phyloP scores from a whole-genome alignment of 257 asterid genomes.

The Solanum pennellii region DNA sequence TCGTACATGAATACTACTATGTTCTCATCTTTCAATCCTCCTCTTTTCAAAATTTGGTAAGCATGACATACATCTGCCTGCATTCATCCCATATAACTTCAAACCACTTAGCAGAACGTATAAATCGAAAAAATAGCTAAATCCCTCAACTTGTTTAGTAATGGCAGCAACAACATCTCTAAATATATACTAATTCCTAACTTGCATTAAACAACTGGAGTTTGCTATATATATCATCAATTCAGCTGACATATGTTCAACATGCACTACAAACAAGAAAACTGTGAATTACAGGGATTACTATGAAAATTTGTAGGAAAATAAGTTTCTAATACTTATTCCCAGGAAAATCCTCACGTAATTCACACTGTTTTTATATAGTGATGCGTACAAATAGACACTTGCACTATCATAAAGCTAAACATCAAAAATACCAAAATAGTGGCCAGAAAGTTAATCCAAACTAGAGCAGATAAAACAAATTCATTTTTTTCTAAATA shows the following conservation, averaged over 20 bases:
- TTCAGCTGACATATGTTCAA: neutral
- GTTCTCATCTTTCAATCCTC: slow-evolving; percentile 80
- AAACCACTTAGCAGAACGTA: neutral
- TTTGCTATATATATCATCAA: neutral
- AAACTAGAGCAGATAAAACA: neutral
- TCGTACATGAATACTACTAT: slow-evolving; percentile 89
- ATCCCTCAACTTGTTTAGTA: neutral
- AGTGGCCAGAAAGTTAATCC: neutral
- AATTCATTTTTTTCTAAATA: neutral
- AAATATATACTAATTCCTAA: neutral
- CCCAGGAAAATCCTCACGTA: too few species aligned
- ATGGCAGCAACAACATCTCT: neutral
- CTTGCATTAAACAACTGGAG: neutral
- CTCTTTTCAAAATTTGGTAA: slow-evolving; percentile 72
- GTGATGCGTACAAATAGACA: too few species aligned
- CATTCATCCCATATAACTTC: neutral
- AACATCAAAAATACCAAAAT: neutral
- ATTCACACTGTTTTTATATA: too few species aligned
- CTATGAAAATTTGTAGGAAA: too few species aligned
- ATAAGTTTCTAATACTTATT: too few species aligned
- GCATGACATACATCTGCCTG: slow-evolving; percentile 97
- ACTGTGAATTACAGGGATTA: too few species aligned
- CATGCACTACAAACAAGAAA: too few species aligned
- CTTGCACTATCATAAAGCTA: too few species aligned
- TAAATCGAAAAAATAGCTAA: neutral